A percentile compares a stretch with the other conserved stretches of the same genome.
Evolutionary conservation across 2,329 filamentous ascomycete species (phyloP).

Genomic region (Zymoseptoria tritici): DNA sequence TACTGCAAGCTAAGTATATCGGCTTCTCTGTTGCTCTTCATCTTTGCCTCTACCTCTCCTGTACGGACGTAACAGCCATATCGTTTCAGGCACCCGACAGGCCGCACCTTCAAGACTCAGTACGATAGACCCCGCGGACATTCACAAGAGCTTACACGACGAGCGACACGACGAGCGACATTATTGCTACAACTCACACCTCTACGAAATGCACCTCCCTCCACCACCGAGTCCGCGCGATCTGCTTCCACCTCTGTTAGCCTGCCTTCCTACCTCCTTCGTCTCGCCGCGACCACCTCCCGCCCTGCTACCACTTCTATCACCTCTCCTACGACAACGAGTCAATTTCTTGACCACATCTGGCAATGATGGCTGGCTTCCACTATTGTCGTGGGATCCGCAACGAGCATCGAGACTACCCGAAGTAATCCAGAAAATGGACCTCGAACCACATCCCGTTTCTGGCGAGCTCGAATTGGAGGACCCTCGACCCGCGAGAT

Average conservation of each 20-base stretch:
- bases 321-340: constrained; percentile 56
- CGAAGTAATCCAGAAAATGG: constrained; percentile 54
- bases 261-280: constrained; percentile 55
- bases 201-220: constrained; percentile 42
- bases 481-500: constrained; percentile 55
- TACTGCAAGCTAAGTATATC: background rate
- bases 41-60: background rate
- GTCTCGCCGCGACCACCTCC: constrained; percentile 53
- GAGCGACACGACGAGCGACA: background rate
- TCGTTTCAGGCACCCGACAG: background rate
- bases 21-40: background rate
- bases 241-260: constrained; percentile 55
- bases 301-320: constrained; percentile 52
- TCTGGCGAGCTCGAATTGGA: constrained; percentile 74
- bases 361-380: constrained; percentile 53
- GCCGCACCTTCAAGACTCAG: background rate
- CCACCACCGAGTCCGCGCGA: constrained; percentile 48
- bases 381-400: constrained; percentile 62
- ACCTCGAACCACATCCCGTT: constrained; percentile 70
- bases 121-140: background rate
- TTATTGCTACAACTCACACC: background rate
- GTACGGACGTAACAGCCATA: background rate
- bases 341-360: constrained; percentile 52
- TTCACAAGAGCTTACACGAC: background rate
- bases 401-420: constrained; percentile 51